phyloP scores from a whole-genome alignment of 208 protist genomes.

The Strigomonas culicis region DNA sequence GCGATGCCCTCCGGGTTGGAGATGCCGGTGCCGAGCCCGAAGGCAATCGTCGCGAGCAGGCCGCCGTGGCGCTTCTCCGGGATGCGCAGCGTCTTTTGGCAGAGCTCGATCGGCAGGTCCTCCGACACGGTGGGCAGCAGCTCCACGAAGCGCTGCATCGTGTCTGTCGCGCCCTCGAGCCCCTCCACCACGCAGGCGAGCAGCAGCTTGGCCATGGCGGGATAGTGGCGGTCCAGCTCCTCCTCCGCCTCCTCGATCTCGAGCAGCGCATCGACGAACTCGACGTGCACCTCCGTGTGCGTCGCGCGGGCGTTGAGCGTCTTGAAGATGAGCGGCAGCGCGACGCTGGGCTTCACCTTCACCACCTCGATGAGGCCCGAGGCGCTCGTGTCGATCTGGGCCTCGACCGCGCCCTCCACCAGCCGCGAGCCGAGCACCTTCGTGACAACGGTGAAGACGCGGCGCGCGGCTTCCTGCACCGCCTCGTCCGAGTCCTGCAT shows the following conservation, averaged over 20 bases:
- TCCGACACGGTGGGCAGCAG: constrained; percentile 40
- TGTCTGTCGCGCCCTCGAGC: constrained; percentile 47
- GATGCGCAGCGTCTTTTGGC: constrained; percentile 56
- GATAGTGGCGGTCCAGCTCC: constrained; percentile 59
- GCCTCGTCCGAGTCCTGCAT: constrained; percentile 79
- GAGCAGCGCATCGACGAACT: constrained; percentile 77
- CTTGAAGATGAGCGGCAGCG: constrained; percentile 82
- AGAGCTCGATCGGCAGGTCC: constrained; percentile 51
- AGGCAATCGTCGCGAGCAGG: constrained; percentile 65
- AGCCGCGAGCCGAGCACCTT: constrained; percentile 63
- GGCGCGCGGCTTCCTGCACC: constrained; percentile 78
- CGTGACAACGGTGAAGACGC: constrained; percentile 78
- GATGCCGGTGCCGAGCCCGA: constrained; percentile 51
- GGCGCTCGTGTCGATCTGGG: constrained; percentile 73
- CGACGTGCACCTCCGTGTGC: constrained; percentile 60
- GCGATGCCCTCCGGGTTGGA: constrained; percentile 70
- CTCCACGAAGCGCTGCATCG: constrained; percentile 66
- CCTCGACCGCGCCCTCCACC: constrained; percentile 83
- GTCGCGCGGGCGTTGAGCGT: constrained; percentile 39
- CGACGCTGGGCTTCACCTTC: constrained; percentile 80
- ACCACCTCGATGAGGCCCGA: constrained; percentile 90
- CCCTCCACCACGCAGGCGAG: constrained; percentile 63
- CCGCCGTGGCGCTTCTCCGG: constrained; percentile 62
- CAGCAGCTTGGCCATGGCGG: constrained; percentile 50
- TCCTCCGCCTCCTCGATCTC: constrained; percentile 78